Base-by-base conservation (phyloP, 2,329 filamentous ascomycete genomes). In the Diaporthe humulicola region DNA sequence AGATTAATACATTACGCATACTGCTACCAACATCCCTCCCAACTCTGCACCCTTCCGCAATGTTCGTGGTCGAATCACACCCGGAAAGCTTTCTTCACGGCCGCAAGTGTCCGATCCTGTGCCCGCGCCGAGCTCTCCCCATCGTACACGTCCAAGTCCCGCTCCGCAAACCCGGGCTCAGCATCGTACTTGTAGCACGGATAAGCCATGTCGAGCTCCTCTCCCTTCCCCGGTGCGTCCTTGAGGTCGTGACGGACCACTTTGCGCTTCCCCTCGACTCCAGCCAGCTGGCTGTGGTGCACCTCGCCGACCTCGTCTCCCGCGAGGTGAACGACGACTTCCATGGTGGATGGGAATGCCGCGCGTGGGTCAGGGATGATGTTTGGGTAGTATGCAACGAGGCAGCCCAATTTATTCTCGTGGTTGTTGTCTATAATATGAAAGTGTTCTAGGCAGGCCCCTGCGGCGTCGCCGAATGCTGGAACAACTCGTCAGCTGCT, bases 121-220 rank as follows among this genome's bases (percentile, higher is more conserved):
- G 93, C 93, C 28, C 95, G 79, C n/a, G 89, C 88, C 2, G 92
- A 90, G 0, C 89, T 88, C 4, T 93, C 85, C 14, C 88, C 85
- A 77, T 95, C 89, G 78, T 91, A 95, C 77, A 93, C 90, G 3
- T 93, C 91, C 42, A 94, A 81, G 73, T 94, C 90, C 28, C 88
- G 87, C 82, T 95, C 93, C 0, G 93, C 93, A 76, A 96, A 95
- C 0, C 94, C 94, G 0, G 90, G 84, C 69, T 90, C 84, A 83
- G 89, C 85, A 12, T 84, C 76, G 67, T 87, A 87, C 0, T 82
- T 81, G 57, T 87, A 87, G 25, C 82, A 82, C 0, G 82, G 82
- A 57, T 85, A 87, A 0, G 81, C 84, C 1, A 84, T 78, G 14
- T 80, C 77, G 50, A 85, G 75, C 8, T 78, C 80, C 5, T 83